Evolutionary conservation across 2,329 filamentous ascomycete genomes (phyloP).

Genomic region (Exophiala dermatitidis): DNA sequence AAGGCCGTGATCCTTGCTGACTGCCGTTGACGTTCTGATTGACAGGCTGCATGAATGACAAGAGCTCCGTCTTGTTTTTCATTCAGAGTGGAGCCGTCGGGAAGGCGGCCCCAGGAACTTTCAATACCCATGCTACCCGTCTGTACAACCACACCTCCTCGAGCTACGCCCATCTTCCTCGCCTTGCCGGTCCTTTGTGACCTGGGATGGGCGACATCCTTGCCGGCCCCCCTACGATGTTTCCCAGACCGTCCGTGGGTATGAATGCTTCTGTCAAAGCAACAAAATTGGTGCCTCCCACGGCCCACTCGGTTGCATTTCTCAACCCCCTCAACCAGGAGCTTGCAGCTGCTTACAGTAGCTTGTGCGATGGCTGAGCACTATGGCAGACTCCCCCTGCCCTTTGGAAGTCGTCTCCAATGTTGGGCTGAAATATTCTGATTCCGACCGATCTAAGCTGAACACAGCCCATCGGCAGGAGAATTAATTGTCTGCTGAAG

Average conservation of each 20-base stretch:
- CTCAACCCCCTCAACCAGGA: not conserved
- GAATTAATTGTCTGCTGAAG: not conserved
- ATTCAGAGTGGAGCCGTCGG: not conserved
- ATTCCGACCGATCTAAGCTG: not conserved
- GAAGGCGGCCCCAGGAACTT: not conserved
- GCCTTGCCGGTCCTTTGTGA: not conserved
- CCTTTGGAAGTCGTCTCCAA: too few species aligned
- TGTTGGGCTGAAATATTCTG: not conserved
- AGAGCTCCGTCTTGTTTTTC: not conserved
- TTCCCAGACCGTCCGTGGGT: not conserved
- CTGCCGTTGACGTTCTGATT: not conserved
- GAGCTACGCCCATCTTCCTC: not conserved
- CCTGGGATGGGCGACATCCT: not conserved
- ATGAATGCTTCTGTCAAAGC: not conserved
- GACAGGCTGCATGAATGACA: not conserved
- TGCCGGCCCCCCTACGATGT: not conserved
- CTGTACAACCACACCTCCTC: not conserved
- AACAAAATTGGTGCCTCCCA: not conserved
- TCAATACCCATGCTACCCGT: not conserved
- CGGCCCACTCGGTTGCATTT: not conserved
- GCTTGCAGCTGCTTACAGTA: not conserved
- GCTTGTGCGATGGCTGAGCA: not conserved
- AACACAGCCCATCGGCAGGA: not conserved
- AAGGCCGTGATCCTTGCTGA: not conserved
- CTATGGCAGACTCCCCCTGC: not conserved